Percentiles rank a stretch among this genome's conserved stretches.
Conservation (phyloP, 1,284 basidiomycete species). For the Farysia itapuensis region DNA sequence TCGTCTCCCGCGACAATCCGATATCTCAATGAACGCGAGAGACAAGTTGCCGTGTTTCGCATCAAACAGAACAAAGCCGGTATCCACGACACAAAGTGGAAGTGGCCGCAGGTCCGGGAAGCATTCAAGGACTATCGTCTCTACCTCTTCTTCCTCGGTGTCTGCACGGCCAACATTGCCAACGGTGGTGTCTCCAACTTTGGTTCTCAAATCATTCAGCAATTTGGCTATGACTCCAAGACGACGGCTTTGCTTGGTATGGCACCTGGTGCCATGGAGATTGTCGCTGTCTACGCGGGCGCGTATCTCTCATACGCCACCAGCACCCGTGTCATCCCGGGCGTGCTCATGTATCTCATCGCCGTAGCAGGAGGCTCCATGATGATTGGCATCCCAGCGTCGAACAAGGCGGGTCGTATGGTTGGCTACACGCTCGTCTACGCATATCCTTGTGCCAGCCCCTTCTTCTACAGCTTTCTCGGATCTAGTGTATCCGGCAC, state of each 20-base stretch:
- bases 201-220: conserved; percentile 51
- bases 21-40: conserved; percentile 63
- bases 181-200: conserved; percentile 51
- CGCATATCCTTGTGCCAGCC: conserved; percentile 14
- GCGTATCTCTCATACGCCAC: conserved; percentile 33
- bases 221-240: conserved; percentile 47
- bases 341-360: conserved; percentile 41
- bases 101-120: conserved; percentile 64
- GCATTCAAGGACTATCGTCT: conserved; percentile 64
- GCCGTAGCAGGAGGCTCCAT: conserved; percentile 47
- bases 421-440: conserved; percentile 18
- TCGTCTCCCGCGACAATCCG: conserved; percentile 34
- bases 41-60: conserved; percentile 66
- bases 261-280: conserved; percentile 46
- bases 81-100: conserved; percentile 66
- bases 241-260: conserved; percentile 54
- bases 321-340: conserved; percentile 38
- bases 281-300: conserved; percentile 43
- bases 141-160: conserved; percentile 45
- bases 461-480: conserved; percentile 42
- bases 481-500: conserved; percentile 39
- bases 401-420: conserved; percentile 16
- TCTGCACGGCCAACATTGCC: conserved; percentile 37
- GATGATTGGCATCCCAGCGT: conserved; percentile 29
- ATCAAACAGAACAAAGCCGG: conserved; percentile 66